Base-by-base conservation (phyloP, 768 basidiomycete genomes). In the Thelephora ganbajun region DNA sequence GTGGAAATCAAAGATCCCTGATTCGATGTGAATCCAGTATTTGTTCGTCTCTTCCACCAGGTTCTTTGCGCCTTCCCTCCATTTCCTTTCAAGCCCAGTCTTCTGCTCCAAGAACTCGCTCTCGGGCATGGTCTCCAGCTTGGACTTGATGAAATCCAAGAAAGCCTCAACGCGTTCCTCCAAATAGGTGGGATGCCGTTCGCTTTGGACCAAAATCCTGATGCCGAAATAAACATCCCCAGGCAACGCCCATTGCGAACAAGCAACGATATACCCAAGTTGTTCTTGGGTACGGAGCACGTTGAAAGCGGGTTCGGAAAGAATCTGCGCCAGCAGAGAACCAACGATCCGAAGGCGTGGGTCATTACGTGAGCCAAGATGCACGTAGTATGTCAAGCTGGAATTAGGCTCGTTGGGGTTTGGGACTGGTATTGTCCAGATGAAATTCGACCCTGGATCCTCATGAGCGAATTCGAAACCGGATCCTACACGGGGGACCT, bases 281-380 rank as follows among this genome's bases (percentile, higher is more conserved):
- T 99, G 96, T 59, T 98, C 90, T 59, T 89, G 81, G 3, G 93
- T 97, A 23, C 96, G 81, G 26, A 99, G 74, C 19, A 80, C 68
- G 59, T 94, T 81, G 65, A 98, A 99, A 9, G 85, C 76, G 1
- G 93, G 94, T 56, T 99, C 96, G n/a, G 74, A 69, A 34, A 93
- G 70, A 48, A 98, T 84, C 55, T 93, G 89, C 0, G 73, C 72
- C 19, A 97, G 77, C 12, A 99, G 71, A 2, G 78, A 66, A 19
- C 81, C 71, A 1, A 71, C 70, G 20, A 86, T 80, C 3, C 92
- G 80, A 11, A 76, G 65, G 16, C 62, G 70, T 42, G 77, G 72
- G 58, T 92, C 77, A 6, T 68, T 67, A 30, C 79, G 59, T 35
- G 79, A 70, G 11, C 93, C 93, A 50, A 86, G 71, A 57, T 89